phyloP scores from a whole-genome alignment of 2,329 filamentous ascomycete genomes.

The Penicillium brevicompactum region DNA sequence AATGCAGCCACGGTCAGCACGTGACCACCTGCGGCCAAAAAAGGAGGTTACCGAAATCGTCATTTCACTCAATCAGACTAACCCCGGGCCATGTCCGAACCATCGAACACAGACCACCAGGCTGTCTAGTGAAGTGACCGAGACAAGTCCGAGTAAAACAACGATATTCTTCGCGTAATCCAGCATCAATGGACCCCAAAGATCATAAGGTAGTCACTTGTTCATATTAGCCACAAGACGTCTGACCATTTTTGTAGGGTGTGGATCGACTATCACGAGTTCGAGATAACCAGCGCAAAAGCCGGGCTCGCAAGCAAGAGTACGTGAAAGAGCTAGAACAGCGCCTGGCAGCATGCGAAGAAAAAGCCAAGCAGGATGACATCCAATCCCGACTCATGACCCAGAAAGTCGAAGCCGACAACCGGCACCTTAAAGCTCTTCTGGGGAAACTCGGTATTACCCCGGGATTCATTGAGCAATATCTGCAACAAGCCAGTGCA shows the following conservation, averaged over 20 bases:
- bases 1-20: too few species aligned
- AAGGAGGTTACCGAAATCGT: too few species aligned
- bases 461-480: conserved; percentile 26
- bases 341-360: conserved; percentile 30
- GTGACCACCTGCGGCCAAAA: too few species aligned
- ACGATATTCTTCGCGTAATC: neutral
- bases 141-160: too few species aligned
- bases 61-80: too few species aligned
- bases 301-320: conserved; percentile 39
- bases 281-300: conserved; percentile 42
- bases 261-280: conserved; percentile 42
- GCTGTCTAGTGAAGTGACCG: too few species aligned
- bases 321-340: conserved; percentile 40
- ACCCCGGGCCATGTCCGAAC: too few species aligned
- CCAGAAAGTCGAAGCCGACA: conserved; percentile 39
- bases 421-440: conserved; percentile 31
- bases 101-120: too few species aligned
- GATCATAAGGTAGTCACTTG: conserved; percentile 14
- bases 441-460: conserved; percentile 29
- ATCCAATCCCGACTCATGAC: conserved; percentile 36
- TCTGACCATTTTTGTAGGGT: conserved; percentile 22
- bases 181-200: conserved; percentile 1
- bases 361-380: conserved; percentile 33
- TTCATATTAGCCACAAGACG: neutral
- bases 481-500: conserved; percentile 25